These are phyloP conservation scores for Populus ilicifolia DNA, from an alignment of 345 rosid genomes.

Conservation along the genomic window DNA sequence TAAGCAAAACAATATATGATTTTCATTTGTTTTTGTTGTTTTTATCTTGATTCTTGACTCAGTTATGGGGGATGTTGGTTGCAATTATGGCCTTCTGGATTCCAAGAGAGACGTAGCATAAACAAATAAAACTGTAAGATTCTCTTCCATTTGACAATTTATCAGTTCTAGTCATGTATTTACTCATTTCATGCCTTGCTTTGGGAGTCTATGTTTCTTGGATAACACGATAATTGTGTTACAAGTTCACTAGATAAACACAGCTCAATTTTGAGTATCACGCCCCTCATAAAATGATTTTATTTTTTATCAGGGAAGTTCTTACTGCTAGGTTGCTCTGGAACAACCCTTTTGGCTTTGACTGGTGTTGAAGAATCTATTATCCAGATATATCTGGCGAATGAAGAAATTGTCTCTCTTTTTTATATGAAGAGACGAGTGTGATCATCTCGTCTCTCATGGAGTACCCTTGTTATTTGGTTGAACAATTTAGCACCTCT, in stretches of 20 bases:
- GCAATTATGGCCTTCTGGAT: background rate
- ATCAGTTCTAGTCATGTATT: background rate
- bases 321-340: conserved; percentile 12
- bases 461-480: too few relatives aligned
- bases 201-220: too few relatives aligned
- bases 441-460: too few relatives aligned
- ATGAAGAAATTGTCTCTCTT: background rate
- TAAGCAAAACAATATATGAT: background rate
- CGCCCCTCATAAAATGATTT: background rate
- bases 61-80: background rate
- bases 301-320: background rate
- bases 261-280: background rate
- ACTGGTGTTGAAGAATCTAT: background rate
- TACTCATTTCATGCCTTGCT: background rate
- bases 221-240: background rate
- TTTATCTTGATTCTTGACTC: background rate
- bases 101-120: background rate
- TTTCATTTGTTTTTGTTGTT: too few relatives aligned
- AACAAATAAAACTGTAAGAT: background rate
- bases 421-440: background rate
- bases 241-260: background rate
- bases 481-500: too few relatives aligned
- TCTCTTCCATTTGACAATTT: background rate
- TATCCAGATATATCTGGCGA: too few relatives aligned
- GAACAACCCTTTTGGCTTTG: conserved; percentile 1